phyloP scores from a whole-genome alignment of 805 yeast genomes.

The Starmera quercuum region DNA sequence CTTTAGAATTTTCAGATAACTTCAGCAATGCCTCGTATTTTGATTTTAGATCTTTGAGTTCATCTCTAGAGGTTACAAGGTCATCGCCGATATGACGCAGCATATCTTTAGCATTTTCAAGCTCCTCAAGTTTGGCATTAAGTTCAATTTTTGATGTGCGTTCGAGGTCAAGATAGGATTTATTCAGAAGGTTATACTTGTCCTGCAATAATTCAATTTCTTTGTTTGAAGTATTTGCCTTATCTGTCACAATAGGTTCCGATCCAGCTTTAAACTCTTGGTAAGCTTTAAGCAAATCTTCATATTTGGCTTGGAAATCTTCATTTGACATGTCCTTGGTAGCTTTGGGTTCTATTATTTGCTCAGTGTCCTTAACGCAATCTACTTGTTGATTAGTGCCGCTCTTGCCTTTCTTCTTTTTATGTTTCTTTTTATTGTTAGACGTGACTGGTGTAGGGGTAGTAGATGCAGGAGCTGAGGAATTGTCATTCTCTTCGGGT shows the following conservation, averaged over 20 bases:
- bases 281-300: slow-evolving; percentile 3
- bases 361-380: slow-evolving; percentile 18
- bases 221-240: background rate
- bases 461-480: background rate
- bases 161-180: slow-evolving; percentile 13
- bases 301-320: slow-evolving; percentile 7
- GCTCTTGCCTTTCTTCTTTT: slow-evolving; percentile 3
- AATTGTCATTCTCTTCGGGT: slow-evolving; percentile 1
- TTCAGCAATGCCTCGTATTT: slow-evolving; percentile 7
- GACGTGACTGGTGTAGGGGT: background rate
- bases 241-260: slow-evolving; percentile 1
- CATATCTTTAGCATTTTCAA: slow-evolving; percentile 70
- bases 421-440: slow-evolving; percentile 14
- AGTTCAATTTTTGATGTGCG: slow-evolving; percentile 15
- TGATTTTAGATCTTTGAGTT: slow-evolving; percentile 33
- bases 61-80: slow-evolving; percentile 60
- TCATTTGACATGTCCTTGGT: background rate
- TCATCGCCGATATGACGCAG: slow-evolving; percentile 71
- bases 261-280: slow-evolving; percentile 5
- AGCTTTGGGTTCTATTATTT: slow-evolving; percentile 5
- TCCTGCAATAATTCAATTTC: slow-evolving; percentile 6
- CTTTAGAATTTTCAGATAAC: slow-evolving; percentile 8
- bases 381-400: slow-evolving; percentile 2
- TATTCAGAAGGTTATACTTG: slow-evolving; percentile 12
- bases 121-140: slow-evolving; percentile 47